Conservation (phyloP, 140 eudicot genomes). For the Stevia rebaudiana region DNA sequence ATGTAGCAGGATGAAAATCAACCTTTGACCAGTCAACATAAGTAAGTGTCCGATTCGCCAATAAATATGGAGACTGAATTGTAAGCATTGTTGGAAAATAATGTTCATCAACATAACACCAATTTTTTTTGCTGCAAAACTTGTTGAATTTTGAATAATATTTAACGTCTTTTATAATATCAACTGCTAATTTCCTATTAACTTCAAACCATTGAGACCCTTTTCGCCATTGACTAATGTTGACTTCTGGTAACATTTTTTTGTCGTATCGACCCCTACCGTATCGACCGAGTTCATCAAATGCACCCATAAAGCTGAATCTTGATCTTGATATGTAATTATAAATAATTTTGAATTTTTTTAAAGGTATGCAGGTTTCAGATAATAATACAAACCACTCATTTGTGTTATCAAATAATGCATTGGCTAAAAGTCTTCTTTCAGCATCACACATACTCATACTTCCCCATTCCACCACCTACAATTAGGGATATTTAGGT, state of each 20-base stretch:
- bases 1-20: constrained; percentile 76
- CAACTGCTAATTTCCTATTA: constrained; percentile 51
- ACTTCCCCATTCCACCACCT: constrained; percentile 76
- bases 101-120: constrained; percentile 68
- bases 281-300: constrained; percentile 53
- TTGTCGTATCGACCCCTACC: constrained; percentile 63
- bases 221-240: constrained; percentile 58
- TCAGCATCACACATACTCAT: constrained; percentile 78
- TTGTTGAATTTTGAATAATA: constrained; percentile 54
- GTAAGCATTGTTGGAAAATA: constrained; percentile 69
- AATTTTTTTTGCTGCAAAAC: constrained; percentile 56
- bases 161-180: constrained; percentile 38
- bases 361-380: constrained; percentile 70
- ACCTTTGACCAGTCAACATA: constrained; percentile 80
- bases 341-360: constrained; percentile 41
- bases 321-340: constrained; percentile 44
- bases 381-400: constrained; percentile 60
- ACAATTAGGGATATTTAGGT: neutral
- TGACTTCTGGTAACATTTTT: constrained; percentile 46
- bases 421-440: constrained; percentile 69
- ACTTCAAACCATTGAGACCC: constrained; percentile 88
- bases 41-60: constrained; percentile 61
- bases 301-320: constrained; percentile 57
- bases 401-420: constrained; percentile 61
- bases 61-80: constrained; percentile 39